Base-by-base conservation (phyloP, 345 rosid genomes). In the Salix dunnii region DNA sequence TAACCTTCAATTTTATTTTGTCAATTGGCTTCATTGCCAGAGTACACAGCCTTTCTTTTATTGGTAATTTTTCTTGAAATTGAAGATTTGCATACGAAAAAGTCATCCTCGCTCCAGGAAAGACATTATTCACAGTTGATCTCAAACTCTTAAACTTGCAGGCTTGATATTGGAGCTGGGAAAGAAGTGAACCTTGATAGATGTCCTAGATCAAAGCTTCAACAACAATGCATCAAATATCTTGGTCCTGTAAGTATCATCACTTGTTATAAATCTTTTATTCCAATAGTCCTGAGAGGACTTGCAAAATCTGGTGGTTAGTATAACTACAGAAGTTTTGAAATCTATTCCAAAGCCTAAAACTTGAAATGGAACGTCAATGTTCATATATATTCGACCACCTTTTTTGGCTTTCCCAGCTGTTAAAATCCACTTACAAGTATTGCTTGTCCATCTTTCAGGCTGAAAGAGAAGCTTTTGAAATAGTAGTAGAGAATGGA, bases 91-190 rank as follows among this genome's bases (percentile, higher is more conserved):
- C 13, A 71, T 72, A 2, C 43, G 31, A 67, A 42, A 33, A 61
- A 3, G n/a, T 64, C 68, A 35, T 27, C 23, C 53, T 76, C 53
- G 9, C 65, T 63, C 40, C 11, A 48, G 36, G 33, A 51, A 0
- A 55, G 12, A 6, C 43, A 21, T 23, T 63, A 43, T 58, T 58
- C 67, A 76, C 20, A 6, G 17, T 35, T 76, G 69, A 84, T 72
- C 27, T 73, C 6, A 60, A 74, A 73, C 82, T 35, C 71, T 80
- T 75, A 63, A 67, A 79, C 67, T 18, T 71, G 74, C 86, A 94
- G 98, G 98, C 97, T 94, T 65, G 97, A 94, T 76, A 88, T 94
- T 33, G 97, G 97, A 83, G 88, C 86, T 79, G 98, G 98, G 62
- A 90, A 74, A 90, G 90, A 88, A 82, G 82, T 87, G 53, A 80